Evolutionary conservation across 345 rosid genomes (phyloP).

Genomic region (Nasturtium officinale): DNA sequence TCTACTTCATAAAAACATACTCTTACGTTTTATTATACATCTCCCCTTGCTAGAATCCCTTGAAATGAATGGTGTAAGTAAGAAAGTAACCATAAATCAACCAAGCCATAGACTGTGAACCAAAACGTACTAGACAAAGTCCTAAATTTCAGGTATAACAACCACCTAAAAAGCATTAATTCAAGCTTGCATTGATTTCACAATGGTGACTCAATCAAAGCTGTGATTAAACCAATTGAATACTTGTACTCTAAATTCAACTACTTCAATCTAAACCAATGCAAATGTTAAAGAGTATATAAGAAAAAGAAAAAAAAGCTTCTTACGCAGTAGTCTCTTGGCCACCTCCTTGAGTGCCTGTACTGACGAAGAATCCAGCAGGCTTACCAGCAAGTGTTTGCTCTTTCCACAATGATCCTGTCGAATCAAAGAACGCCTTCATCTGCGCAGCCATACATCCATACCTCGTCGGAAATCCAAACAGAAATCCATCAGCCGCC

Average conservation of each 20-base stretch:
- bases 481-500: conserved; percentile 62
- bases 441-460: conserved; percentile 86
- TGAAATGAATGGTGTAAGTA: background rate
- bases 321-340: conserved; percentile 91
- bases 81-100: background rate
- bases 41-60: background rate
- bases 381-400: conserved; percentile 82
- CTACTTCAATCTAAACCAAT: background rate
- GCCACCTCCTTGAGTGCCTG: conserved; percentile 90
- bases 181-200: conserved; percentile 18
- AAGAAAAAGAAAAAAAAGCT: conserved; percentile 20
- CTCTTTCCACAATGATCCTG: conserved; percentile 64
- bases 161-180: conserved; percentile 15
- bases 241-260: conserved; percentile 7
- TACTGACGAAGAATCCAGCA: conserved; percentile 81
- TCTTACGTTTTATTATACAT: background rate
- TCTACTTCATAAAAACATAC: background rate
- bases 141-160: background rate
- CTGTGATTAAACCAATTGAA: conserved; percentile 9
- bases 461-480: conserved; percentile 82
- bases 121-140: too few relatives aligned
- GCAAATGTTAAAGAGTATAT: background rate
- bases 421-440: conserved; percentile 76
- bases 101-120: background rate
- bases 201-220: conserved; percentile 22